These are phyloP conservation scores for Chamaecrista fasciculata DNA, from an alignment of 306 rosid species.

Conservation along the genomic window DNA sequence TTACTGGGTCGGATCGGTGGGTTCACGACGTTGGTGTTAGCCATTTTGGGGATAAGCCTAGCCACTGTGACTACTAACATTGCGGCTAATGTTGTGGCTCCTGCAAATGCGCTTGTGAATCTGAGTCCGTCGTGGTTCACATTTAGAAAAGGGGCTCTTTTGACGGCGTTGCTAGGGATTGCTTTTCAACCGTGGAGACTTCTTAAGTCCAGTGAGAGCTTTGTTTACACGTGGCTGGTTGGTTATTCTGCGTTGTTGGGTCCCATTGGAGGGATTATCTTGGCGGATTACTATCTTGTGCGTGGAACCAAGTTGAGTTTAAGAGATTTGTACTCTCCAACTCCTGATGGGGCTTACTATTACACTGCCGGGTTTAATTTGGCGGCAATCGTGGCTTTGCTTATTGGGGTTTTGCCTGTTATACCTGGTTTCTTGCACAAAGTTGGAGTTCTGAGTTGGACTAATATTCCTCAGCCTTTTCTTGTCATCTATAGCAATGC, in stretches of 20 bases:
- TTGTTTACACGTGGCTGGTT: conserved; percentile 85
- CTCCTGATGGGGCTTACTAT: conserved; percentile 58
- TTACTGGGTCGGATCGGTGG: conserved; percentile 80
- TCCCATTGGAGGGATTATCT: conserved; percentile 76
- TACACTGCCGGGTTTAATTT: conserved; percentile 69
- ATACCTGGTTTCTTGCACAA: conserved; percentile 83
- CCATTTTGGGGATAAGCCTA: conserved; percentile 73
- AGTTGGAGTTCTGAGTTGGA: conserved; percentile 46
- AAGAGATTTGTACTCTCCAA: conserved; percentile 61
- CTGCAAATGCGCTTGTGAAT: conserved; percentile 90
- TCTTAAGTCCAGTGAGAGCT: conserved; percentile 83
- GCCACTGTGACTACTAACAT: conserved; percentile 83
- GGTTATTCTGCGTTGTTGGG: conserved; percentile 90
- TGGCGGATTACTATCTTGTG: conserved; percentile 73
- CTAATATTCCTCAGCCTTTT: conserved; percentile 40
- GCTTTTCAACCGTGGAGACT: conserved; percentile 94
- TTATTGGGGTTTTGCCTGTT: conserved; percentile 69
- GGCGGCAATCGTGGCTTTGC: conserved; percentile 63
- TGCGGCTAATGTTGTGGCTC: conserved; percentile 94
- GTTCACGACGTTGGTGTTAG: conserved; percentile 49
- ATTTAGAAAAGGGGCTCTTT: conserved; percentile 65
- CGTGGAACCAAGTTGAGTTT: conserved; percentile 37
- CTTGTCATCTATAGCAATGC: conserved; percentile 74
- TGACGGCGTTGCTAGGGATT: conserved; percentile 78
- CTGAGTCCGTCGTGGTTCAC: conserved; percentile 65